These are phyloP conservation scores for Naganishia randhawae DNA, from an alignment of 768 basidiomycete species.

Conservation along the genomic window DNA sequence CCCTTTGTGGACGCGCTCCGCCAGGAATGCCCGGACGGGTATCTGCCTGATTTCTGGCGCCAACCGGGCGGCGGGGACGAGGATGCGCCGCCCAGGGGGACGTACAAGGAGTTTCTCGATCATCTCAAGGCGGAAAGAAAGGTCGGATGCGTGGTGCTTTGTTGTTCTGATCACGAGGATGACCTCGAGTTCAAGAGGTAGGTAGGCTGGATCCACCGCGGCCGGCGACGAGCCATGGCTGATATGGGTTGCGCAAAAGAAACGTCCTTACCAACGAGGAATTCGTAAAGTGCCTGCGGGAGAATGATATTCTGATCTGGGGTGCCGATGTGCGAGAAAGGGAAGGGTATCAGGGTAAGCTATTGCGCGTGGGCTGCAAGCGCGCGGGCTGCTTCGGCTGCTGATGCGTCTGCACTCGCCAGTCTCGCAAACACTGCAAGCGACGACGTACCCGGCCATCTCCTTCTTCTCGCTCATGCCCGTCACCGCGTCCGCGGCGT, in stretches of 20 bases:
- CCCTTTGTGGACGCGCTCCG: conserved; percentile 8
- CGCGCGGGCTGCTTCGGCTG: background rate
- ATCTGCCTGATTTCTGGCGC: conserved; percentile 17
- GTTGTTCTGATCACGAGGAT: conserved; percentile 87
- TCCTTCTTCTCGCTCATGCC: conserved; percentile 87
- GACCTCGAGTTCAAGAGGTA: conserved; percentile 80
- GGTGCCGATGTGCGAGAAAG: conserved; percentile 81
- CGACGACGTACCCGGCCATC: conserved; percentile 87
- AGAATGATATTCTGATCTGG: conserved; percentile 80
- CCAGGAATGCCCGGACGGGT: conserved; percentile 16
- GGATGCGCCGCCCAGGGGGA: conserved; percentile 54
- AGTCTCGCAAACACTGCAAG: conserved; percentile 59
- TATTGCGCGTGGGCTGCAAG: background rate
- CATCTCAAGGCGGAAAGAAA: conserved; percentile 66
- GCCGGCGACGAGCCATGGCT: conserved; percentile 35
- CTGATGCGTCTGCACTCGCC: conserved; percentile 50
- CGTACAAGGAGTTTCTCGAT: conserved; percentile 75
- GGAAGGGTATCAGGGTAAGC: conserved; percentile 72
- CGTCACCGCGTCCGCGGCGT: conserved; percentile 53
- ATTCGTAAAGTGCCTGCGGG: conserved; percentile 65
- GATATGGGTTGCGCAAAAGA: conserved; percentile 52
- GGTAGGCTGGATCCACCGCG: background rate
- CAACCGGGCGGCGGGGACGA: conserved; percentile 33
- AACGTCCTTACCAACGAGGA: conserved; percentile 68
- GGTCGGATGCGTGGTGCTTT: conserved; percentile 74